Base-by-base conservation (phyloP, 2,329 filamentous ascomycete species). In the Colletotrichum sansevieriae region DNA sequence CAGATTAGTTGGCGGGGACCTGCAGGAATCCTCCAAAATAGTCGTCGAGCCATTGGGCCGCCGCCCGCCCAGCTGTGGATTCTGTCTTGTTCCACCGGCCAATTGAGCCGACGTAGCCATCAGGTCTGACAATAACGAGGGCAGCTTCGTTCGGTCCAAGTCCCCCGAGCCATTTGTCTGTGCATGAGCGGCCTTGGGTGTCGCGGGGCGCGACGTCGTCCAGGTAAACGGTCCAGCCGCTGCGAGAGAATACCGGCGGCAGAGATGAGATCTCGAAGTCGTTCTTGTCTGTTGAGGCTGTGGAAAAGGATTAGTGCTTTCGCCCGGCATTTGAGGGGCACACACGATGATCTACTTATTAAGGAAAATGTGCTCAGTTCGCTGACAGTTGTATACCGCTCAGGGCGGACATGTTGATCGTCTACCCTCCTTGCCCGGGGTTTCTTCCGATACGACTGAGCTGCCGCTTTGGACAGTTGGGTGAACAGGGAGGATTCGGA, bases 211-310 rank as follows among this genome's bases (percentile, higher is more conserved):
- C 82, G 15, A 88, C 78, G 75, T 92, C 84, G 74, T 93, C 91
- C 0, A 92, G 81, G 75, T 93, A 93, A 66, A 93, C 84, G 0
- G 90, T 91, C 89, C 90, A 93, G 33, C 85, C 83, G 75, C 89
- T 91, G 57, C 88, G 83, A 71, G 90, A 85, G 41, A 93, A 76
- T n/a, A 90, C 75, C 0, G 80, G 75, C 0, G 91, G 91, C n/a
- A 94, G 79, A 72, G 92, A 86, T 2, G 83, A 83, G 29, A 93
- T 84, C 76, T 93, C 91, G 51, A 93, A 83, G 2, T 87, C 82
- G 3, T 81, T 79, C 76, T 91, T 91, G 29, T 84, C 78, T 80
- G 89, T 89, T 3, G 84, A 86, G 9, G 90, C 83, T 85, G 22
- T 8, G 37, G 13, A 35, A 25, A 10, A 0, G 41, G 11, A 37